Percentiles rank a stretch among this genome's conserved stretches.
Conservation (phyloP, 1,284 basidiomycete genomes). For the Naganishia albida region DNA sequence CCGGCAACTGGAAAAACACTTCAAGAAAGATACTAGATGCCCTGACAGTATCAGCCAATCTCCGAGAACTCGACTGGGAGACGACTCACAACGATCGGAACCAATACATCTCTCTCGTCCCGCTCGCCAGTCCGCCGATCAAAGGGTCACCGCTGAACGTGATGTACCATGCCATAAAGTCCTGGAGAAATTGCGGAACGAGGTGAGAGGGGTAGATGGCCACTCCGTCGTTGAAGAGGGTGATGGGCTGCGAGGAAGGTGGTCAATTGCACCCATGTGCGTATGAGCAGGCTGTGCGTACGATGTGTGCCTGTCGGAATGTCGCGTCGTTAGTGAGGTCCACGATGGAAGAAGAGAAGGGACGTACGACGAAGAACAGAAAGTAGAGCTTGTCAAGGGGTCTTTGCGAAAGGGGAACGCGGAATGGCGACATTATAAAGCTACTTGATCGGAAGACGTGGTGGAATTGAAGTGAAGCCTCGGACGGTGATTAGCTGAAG, state of each 20-base stretch:
- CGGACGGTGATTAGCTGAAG: background rate
- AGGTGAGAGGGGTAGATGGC: slow-evolving; percentile 46
- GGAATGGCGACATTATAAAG: background rate
- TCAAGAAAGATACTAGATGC: slow-evolving; percentile 40
- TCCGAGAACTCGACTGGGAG: background rate
- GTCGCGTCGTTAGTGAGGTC: background rate
- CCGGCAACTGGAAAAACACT: slow-evolving; percentile 71
- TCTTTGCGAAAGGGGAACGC: slow-evolving; percentile 33
- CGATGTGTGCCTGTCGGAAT: slow-evolving; percentile 36
- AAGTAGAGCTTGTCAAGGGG: slow-evolving; percentile 46
- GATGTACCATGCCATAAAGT: slow-evolving; percentile 41
- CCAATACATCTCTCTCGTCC: slow-evolving; percentile 43
- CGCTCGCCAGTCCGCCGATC: slow-evolving; percentile 40
- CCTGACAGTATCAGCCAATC: background rate
- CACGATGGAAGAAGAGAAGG: background rate
- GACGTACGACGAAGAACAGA: slow-evolving; percentile 43
- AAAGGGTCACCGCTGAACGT: slow-evolving; percentile 47
- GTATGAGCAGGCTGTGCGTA: too few species aligned
- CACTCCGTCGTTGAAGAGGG: slow-evolving; percentile 48
- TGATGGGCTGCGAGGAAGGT: slow-evolving; percentile 38
- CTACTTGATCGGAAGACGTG: too few species aligned
- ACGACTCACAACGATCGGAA: slow-evolving; percentile 40
- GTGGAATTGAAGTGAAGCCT: background rate
- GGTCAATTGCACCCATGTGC: too few species aligned
- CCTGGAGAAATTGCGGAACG: slow-evolving; percentile 27